Percentiles rank a stretch among this genome's conserved stretches.
phyloP scores from a whole-genome alignment of 768 basidiomycete species.

The Leccinum variicolor region DNA sequence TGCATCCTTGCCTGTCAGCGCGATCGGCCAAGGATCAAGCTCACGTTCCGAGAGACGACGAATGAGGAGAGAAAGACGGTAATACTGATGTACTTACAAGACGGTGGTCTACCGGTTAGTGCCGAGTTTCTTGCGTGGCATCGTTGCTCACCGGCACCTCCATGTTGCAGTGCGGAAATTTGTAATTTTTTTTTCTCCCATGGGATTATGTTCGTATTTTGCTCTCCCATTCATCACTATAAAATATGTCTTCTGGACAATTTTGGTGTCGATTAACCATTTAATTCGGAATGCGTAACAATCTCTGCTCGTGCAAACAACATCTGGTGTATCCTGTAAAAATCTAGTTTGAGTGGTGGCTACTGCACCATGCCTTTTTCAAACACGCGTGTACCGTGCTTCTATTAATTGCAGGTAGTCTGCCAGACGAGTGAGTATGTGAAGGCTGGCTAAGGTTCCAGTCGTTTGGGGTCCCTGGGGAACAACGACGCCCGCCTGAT shows the following conservation, averaged over 20 bases:
- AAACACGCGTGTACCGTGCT: background rate
- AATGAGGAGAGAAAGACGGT: slow-evolving; percentile 47
- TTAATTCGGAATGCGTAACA: slow-evolving; percentile 26
- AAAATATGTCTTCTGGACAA: slow-evolving; percentile 24
- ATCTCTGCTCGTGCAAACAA: slow-evolving; percentile 11
- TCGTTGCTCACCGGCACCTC: slow-evolving; percentile 6
- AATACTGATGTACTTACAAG: slow-evolving; percentile 7
- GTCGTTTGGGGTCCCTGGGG: slow-evolving; percentile 94
- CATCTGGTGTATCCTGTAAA: slow-evolving; percentile 16
- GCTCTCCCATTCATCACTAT: slow-evolving; percentile 16
- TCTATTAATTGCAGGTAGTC: background rate
- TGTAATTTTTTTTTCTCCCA: slow-evolving; percentile 17
- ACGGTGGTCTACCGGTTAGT: slow-evolving; percentile 23
- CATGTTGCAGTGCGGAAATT: slow-evolving; percentile 12
- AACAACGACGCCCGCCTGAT: slow-evolving; percentile 90
- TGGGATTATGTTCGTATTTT: slow-evolving; percentile 22
- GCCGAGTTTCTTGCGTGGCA: background rate
- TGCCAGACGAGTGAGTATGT: background rate
- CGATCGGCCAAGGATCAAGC: slow-evolving; percentile 48
- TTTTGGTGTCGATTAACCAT: slow-evolving; percentile 13
- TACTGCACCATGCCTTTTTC: slow-evolving; percentile 4
- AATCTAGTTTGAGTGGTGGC: slow-evolving; percentile 12
- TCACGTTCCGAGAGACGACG: slow-evolving; percentile 56
- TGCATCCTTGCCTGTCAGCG: slow-evolving; percentile 53
- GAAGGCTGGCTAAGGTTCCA: slow-evolving; percentile 62